A percentile compares a stretch with the other conserved stretches of the same genome.
phyloP scores from a whole-genome alignment of 2,329 filamentous ascomycete species.

The Diplodia sapinea region DNA sequence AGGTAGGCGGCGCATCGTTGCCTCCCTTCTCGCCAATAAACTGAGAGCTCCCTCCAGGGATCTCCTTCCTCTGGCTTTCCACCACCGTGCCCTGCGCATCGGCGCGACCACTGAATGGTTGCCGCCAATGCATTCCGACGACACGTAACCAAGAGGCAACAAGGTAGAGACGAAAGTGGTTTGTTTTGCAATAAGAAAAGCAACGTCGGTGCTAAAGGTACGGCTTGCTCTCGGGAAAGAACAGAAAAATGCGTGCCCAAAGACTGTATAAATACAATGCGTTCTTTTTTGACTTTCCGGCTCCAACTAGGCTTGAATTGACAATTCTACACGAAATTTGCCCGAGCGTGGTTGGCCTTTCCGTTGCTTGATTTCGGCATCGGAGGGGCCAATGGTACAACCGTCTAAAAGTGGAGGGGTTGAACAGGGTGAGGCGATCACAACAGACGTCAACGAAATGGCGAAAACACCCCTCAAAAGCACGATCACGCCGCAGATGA shows the following conservation, averaged over 20 bases:
- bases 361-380: conserved; percentile 8
- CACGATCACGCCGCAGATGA: not conserved
- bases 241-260: not conserved
- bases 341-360: not conserved
- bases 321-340: not conserved
- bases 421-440: conserved; percentile 14
- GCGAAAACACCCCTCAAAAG: conserved; percentile 16
- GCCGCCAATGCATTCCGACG: conserved; percentile 5
- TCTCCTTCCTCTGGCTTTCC: conserved; percentile 5
- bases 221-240: not conserved
- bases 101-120: not conserved
- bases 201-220: not conserved
- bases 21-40: conserved; percentile 48
- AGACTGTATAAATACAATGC: conserved; percentile 2
- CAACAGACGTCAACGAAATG: conserved; percentile 20
- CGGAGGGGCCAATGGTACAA: conserved; percentile 21
- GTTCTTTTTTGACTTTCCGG: not conserved
- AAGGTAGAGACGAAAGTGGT: not conserved
- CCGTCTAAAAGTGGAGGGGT: conserved; percentile 12
- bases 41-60: not conserved
- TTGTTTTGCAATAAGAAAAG: not conserved
- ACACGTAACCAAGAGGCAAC: not conserved
- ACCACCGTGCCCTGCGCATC: not conserved
- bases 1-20: conserved; percentile 59
- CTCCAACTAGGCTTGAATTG: not conserved